Conservation (phyloP, 2,329 filamentous ascomycete species). For the Didymosphaeria variabile region DNA sequence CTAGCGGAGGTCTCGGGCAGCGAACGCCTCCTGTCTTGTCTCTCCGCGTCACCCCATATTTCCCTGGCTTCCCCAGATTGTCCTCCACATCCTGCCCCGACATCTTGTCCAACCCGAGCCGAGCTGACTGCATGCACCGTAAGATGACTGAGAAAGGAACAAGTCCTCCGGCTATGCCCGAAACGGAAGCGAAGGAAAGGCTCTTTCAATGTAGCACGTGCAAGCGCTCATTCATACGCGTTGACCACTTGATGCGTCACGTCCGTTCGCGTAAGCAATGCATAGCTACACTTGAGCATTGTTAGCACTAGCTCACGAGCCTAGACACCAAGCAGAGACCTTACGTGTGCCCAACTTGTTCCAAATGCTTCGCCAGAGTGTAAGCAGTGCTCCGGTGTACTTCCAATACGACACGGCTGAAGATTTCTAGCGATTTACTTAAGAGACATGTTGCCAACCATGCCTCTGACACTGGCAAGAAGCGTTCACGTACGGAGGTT, state of each 20-base stretch:
- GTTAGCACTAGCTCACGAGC: neutral
- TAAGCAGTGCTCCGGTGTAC: slow-evolving; percentile 26
- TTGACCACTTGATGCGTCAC: slow-evolving; percentile 63
- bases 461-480: slow-evolving; percentile 45
- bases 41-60: slow-evolving; percentile 22
- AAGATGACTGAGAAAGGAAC: slow-evolving; percentile 16
- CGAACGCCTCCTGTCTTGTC: neutral
- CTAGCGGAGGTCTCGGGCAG: slow-evolving; percentile 17
- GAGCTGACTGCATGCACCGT: neutral
- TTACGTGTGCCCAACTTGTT: slow-evolving; percentile 56
- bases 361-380: slow-evolving; percentile 58
- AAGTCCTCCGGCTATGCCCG: slow-evolving; percentile 22
- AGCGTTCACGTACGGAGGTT: slow-evolving; percentile 37
- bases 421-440: slow-evolving; percentile 54
- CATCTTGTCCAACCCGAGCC: slow-evolving; percentile 16
- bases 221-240: slow-evolving; percentile 60
- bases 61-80: slow-evolving; percentile 28
- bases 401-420: slow-evolving; percentile 5
- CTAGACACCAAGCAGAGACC: slow-evolving; percentile 56
- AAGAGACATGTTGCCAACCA: slow-evolving; percentile 61
- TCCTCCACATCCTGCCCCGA: slow-evolving; percentile 20
- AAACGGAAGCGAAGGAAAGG: slow-evolving; percentile 31
- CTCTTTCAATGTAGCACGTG: slow-evolving; percentile 63
- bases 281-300: slow-evolving; percentile 16
- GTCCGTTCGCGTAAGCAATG: slow-evolving; percentile 57